phyloP scores from a whole-genome alignment of 768 basidiomycete species.

The Tephrocybe rancida region DNA sequence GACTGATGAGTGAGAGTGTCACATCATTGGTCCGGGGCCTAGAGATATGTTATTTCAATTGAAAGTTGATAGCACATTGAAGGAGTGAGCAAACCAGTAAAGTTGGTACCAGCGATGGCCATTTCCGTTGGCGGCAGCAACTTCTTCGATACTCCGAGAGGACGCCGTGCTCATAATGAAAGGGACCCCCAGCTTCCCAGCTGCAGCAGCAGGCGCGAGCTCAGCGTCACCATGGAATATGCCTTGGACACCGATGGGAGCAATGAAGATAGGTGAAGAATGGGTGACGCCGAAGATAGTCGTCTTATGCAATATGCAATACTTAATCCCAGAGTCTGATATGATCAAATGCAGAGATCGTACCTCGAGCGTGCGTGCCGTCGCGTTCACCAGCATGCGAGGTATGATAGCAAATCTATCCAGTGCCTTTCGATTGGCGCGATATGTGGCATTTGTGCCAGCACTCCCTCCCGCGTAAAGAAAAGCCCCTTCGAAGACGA shows the following conservation, averaged over 20 bases:
- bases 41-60: slow-evolving; percentile 1
- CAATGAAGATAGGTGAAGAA: slow-evolving; percentile 63
- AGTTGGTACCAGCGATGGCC: slow-evolving; percentile 81
- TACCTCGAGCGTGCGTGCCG: slow-evolving; percentile 62
- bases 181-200: slow-evolving; percentile 60
- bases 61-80: neutral
- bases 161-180: slow-evolving; percentile 80
- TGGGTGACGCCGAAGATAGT: slow-evolving; percentile 72
- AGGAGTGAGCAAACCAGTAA: slow-evolving; percentile 59
- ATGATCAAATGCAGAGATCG: slow-evolving; percentile 7
- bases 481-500: slow-evolving; percentile 51
- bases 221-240: slow-evolving; percentile 75
- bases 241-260: slow-evolving; percentile 80
- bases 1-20: slow-evolving; percentile 62
- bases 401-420: slow-evolving; percentile 77
- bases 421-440: slow-evolving; percentile 65
- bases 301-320: slow-evolving; percentile 52
- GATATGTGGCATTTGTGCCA: slow-evolving; percentile 68
- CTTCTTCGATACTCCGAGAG: slow-evolving; percentile 71
- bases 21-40: slow-evolving; percentile 68
- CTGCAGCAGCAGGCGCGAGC: slow-evolving; percentile 68
- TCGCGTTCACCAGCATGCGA: slow-evolving; percentile 70
- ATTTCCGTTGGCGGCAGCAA: slow-evolving; percentile 70
- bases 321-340: too few relatives aligned
- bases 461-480: slow-evolving; percentile 80